These are phyloP conservation scores for Sphagnum contortum DNA, from an alignment of 225 moss, liverwort and hornwort species.

Conservation along the genomic window DNA sequence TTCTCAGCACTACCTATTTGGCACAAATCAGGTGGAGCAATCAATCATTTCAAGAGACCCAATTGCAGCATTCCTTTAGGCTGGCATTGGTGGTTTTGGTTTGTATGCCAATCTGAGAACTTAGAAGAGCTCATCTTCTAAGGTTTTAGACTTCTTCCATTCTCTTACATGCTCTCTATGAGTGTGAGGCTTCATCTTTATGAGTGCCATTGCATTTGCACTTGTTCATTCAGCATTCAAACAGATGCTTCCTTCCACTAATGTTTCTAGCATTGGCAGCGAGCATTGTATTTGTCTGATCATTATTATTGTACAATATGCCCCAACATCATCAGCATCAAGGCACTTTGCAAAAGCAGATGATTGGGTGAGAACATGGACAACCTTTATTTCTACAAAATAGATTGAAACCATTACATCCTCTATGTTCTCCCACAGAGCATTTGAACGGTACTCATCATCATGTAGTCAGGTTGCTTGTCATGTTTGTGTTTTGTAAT, in stretches of 20 bases:
- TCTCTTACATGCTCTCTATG: slow-evolving; percentile 80
- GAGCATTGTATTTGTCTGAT: slow-evolving; percentile 91
- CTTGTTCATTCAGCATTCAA: slow-evolving; percentile 91
- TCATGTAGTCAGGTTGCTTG: too few relatives aligned
- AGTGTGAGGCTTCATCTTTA: slow-evolving; percentile 75
- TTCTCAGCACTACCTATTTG: slow-evolving; percentile 48
- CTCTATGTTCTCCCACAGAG: too few relatives aligned
- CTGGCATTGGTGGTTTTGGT: slow-evolving; percentile 69
- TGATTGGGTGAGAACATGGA: too few relatives aligned
- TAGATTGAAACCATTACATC: too few relatives aligned
- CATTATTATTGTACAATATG: not conserved
- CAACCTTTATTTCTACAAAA: too few relatives aligned
- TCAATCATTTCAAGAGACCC: slow-evolving; percentile 93
- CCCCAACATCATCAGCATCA: too few relatives aligned
- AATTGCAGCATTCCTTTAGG: slow-evolving; percentile 78
- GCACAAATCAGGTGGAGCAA: slow-evolving; percentile 70
- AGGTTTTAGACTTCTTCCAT: slow-evolving; percentile 63
- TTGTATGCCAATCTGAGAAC: slow-evolving; percentile 84
- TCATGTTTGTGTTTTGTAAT: too few relatives aligned
- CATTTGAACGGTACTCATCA: too few relatives aligned
- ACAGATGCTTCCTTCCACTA: slow-evolving; percentile 65
- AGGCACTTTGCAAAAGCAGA: too few relatives aligned
- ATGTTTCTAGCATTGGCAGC: slow-evolving; percentile 90
- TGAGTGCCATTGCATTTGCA: slow-evolving; percentile 85
- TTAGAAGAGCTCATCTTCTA: slow-evolving; percentile 70